phyloP scores from a whole-genome alignment of 306 rosid species.

The Spatholobus suberectus region DNA sequence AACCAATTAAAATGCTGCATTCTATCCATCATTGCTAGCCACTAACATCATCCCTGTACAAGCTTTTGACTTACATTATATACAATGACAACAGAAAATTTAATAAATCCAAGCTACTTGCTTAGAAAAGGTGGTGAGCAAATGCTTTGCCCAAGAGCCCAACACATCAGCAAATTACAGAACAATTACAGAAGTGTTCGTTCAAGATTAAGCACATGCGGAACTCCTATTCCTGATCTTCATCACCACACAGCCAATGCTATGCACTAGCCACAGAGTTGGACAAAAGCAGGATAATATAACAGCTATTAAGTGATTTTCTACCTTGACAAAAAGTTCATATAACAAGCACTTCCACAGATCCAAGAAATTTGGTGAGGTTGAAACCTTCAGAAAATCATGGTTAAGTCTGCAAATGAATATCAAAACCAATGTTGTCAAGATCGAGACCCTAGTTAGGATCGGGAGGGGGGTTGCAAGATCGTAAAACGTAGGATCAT shows the following conservation, averaged over 20 bases:
- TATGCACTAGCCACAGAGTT: slow-evolving; percentile 35
- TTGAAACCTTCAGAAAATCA: slow-evolving; percentile 42
- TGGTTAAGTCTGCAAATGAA: slow-evolving; percentile 41
- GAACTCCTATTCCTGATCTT: slow-evolving; percentile 37
- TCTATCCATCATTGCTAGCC: slow-evolving; percentile 35
- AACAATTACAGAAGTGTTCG: slow-evolving; percentile 32
- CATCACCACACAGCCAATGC: slow-evolving; percentile 26
- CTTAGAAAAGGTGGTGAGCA: slow-evolving; percentile 18
- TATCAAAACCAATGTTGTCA: not conserved
- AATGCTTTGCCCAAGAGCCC: slow-evolving; percentile 32
- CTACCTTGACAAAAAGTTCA: slow-evolving; percentile 27
- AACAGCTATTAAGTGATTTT: slow-evolving; percentile 15
- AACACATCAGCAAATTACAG: slow-evolving; percentile 31
- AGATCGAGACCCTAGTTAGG: not conserved
- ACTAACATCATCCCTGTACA: slow-evolving; percentile 46
- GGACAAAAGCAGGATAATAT: slow-evolving; percentile 17
- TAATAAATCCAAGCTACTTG: slow-evolving; percentile 36
- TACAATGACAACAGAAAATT: slow-evolving; percentile 41
- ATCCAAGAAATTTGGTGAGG: slow-evolving; percentile 16
- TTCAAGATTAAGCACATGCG: slow-evolving; percentile 25
- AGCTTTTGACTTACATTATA: slow-evolving; percentile 38
- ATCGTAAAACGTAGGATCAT: not conserved
- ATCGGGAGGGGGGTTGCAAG: not conserved
- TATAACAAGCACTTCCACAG: slow-evolving; percentile 28
- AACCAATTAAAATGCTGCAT: not conserved